phyloP scores from a whole-genome alignment of 257 asterid genomes.

The Primulina huaijiensis region DNA sequence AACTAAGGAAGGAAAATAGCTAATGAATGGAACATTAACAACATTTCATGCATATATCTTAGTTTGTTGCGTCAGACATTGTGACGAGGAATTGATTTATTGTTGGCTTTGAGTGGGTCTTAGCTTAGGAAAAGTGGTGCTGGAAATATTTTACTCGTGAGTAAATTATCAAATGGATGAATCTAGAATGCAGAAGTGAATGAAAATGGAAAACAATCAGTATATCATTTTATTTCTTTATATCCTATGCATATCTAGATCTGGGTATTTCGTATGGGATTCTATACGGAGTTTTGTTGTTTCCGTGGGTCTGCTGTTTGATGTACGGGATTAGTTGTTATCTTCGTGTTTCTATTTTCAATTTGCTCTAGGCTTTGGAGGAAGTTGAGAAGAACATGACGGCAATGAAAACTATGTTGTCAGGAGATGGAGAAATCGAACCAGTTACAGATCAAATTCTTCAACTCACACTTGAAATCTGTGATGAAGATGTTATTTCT shows the following conservation, averaged over 20 bases:
- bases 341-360: conserved; percentile 18
- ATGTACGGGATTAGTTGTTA: conserved; percentile 15
- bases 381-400: conserved; percentile 92
- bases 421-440: conserved; percentile 90
- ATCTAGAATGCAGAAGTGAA: not conserved
- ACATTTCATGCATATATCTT: not conserved
- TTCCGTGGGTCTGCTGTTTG: conserved; percentile 19
- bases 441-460: conserved; percentile 75
- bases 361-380: conserved; percentile 71
- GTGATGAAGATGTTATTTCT: conserved; percentile 78
- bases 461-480: conserved; percentile 76
- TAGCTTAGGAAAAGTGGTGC: conserved; percentile 17
- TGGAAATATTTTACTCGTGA: not conserved
- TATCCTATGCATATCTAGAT: not conserved
- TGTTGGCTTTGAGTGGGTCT: conserved; percentile 2
- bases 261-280: not conserved
- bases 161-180: conserved; percentile 7
- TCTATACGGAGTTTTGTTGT: conserved; percentile 8
- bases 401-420: conserved; percentile 80
- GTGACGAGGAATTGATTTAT: conserved; percentile 8
- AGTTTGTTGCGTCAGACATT: conserved; percentile 9
- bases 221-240: conserved; percentile 7
- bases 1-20: conserved; percentile 5
- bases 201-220: not conserved
- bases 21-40: conserved; percentile 4